Percentiles rank a stretch among this genome's conserved stretches.
Evolutionary conservation across 2,329 filamentous ascomycete species (phyloP).

Genomic region (Penicillium crustosum): DNA sequence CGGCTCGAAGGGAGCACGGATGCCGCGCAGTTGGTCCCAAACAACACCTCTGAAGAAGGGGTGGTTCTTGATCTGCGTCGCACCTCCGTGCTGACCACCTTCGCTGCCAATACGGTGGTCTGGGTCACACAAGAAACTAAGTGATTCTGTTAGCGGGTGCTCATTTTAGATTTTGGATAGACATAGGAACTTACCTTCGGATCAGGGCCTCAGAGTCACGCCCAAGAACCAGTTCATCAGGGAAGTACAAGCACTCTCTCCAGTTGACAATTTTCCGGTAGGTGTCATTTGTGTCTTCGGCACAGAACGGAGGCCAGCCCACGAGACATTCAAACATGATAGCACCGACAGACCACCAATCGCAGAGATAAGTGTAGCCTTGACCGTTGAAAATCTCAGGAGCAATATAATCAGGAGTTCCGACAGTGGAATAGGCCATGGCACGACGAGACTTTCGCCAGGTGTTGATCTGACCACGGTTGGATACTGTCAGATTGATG

Average conservation of each 20-base stretch:
- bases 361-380: constrained; percentile 93
- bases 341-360: constrained; percentile 98
- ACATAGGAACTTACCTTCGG: constrained; percentile 63
- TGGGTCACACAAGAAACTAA: constrained; percentile 86
- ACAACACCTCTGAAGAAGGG: constrained; percentile 96
- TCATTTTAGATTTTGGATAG: constrained; percentile 5
- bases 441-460: constrained; percentile 94
- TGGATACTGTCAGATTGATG: constrained; percentile 96
- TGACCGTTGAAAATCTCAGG: constrained; percentile 97
- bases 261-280: constrained; percentile 99
- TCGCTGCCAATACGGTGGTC: constrained; percentile 84
- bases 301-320: constrained; percentile 98
- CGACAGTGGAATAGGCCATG: constrained; percentile 97
- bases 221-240: constrained; percentile 87
- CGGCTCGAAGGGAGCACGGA: constrained; percentile 94
- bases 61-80: constrained; percentile 89
- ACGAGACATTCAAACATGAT: constrained; percentile 99
- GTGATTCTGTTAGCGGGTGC: constrained; percentile 26
- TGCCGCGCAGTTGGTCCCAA: constrained; percentile 87
- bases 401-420: constrained; percentile 97
- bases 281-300: constrained; percentile 94
- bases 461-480: constrained; percentile 96
- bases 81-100: constrained; percentile 61
- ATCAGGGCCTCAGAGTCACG: constrained; percentile 90
- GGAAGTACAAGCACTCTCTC: constrained; percentile 93